Evolutionary conservation across 371 early-diverging fungal species (phyloP).

Genomic region (Syncephalastrum monosporum): DNA sequence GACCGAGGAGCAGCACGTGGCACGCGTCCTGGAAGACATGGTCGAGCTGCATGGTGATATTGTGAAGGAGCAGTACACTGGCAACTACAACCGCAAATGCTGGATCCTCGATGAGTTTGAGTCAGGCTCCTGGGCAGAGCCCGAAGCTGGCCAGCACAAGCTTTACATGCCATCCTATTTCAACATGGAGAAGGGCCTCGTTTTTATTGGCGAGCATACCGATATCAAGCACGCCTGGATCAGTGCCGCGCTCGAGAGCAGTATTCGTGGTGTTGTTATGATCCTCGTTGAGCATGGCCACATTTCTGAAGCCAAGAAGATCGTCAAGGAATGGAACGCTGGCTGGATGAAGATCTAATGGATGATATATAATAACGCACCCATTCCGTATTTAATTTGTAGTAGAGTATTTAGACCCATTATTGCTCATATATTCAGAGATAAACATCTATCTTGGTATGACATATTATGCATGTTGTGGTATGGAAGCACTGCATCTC

Average conservation of each 20-base stretch:
- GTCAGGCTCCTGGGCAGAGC: constrained; percentile 26
- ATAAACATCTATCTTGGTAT: no score
- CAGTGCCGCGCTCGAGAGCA: constrained; percentile 26
- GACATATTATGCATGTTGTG: no score
- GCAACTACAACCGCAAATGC: constrained; percentile 27
- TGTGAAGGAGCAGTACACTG: constrained; percentile 30
- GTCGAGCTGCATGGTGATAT: constrained; percentile 32
- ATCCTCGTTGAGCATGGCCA: constrained; percentile 31
- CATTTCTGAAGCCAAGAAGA: constrained; percentile 31
- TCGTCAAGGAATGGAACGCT: constrained; percentile 28
- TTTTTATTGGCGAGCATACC: constrained; percentile 38
- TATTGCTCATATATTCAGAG: no score
- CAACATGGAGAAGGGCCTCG: constrained; percentile 25
- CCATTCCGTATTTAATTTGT: no score
- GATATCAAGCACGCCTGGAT: constrained; percentile 39
- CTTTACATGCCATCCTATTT: constrained; percentile 33
- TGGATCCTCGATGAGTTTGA: constrained; percentile 30
- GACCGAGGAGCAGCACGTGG: constrained; percentile 34
- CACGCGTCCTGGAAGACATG: constrained; percentile 28
- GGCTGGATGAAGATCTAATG: constrained; percentile 34
- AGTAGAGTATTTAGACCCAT: no score
- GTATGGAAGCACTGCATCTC: no score
- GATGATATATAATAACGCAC: not conserved
- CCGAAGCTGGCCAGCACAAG: constrained; percentile 28
- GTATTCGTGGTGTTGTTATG: constrained; percentile 36